A percentile compares a stretch with the other conserved stretches of the same genome.
Conservation (phyloP, 2,329 filamentous ascomycete species). For the Trichophyton equinum region DNA sequence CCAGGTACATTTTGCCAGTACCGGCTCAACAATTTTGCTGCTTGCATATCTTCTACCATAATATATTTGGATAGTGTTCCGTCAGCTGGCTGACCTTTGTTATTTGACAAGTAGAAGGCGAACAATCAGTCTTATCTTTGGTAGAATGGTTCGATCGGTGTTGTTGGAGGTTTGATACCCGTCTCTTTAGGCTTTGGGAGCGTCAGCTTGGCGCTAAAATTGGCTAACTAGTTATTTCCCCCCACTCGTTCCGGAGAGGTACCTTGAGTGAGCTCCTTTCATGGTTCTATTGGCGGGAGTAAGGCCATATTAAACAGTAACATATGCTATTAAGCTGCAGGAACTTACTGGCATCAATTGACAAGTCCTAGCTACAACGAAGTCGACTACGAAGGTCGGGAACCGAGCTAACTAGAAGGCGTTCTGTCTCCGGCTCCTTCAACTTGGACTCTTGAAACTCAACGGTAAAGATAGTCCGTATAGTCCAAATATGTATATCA, state of each 20-base stretch:
- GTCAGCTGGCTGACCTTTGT: background rate
- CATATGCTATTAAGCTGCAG: no score
- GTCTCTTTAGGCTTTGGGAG: background rate
- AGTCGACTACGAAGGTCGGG: no score
- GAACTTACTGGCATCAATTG: no score
- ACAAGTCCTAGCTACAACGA: no score
- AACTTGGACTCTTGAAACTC: no score
- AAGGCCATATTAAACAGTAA: no score
- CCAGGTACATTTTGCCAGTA: background rate
- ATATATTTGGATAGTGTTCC: background rate
- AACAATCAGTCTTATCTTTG: background rate
- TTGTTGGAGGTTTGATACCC: background rate
- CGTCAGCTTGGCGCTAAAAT: background rate
- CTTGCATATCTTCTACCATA: constrained; percentile 18
- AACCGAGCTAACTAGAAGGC: no score
- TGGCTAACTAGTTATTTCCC: background rate
- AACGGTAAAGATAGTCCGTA: background rate
- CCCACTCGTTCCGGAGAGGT: background rate
- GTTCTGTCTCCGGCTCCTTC: no score
- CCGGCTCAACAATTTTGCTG: constrained; percentile 29
- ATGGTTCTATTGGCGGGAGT: no score
- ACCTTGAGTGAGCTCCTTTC: no score
- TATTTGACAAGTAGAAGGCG: background rate
- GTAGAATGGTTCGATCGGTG: background rate
- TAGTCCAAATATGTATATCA: background rate